These are phyloP conservation scores for Scedosporium dehoogii DNA, from an alignment of 2,329 filamentous ascomycete genomes.

Conservation along the genomic window DNA sequence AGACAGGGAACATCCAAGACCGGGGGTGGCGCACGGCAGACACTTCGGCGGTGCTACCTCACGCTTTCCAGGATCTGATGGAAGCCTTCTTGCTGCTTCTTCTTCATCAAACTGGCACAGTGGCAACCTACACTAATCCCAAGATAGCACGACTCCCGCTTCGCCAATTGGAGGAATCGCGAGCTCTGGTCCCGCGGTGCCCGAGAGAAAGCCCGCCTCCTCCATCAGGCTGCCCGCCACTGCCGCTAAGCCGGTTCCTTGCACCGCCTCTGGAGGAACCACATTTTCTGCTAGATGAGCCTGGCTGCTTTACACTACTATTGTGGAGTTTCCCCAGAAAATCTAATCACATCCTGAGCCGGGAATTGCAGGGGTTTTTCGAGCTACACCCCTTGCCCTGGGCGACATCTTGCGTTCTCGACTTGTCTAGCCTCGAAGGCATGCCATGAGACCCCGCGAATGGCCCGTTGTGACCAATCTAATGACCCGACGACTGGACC, in stretches of 20 bases:
- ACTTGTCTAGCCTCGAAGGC: neutral
- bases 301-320: too few relatives aligned
- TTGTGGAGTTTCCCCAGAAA: too few relatives aligned
- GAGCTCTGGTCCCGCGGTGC: neutral
- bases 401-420: neutral
- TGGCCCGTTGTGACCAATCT: neutral
- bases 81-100: neutral
- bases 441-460: neutral
- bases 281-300: neutral
- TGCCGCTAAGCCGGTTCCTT: neutral
- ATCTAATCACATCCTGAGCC: too few relatives aligned
- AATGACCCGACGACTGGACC: neutral
- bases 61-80: neutral
- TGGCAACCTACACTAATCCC: neutral
- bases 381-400: too few relatives aligned
- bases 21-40: neutral
- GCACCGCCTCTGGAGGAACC: neutral
- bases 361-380: too few relatives aligned
- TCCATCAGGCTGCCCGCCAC: neutral
- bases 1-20: neutral
- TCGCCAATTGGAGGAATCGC: slow-evolving; percentile 1
- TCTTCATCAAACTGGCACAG: neutral
- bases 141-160: neutral
- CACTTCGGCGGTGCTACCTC: neutral
- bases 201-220: neutral